phyloP scores from a whole-genome alignment of 768 basidiomycete species.

The Amanita phalloides region DNA sequence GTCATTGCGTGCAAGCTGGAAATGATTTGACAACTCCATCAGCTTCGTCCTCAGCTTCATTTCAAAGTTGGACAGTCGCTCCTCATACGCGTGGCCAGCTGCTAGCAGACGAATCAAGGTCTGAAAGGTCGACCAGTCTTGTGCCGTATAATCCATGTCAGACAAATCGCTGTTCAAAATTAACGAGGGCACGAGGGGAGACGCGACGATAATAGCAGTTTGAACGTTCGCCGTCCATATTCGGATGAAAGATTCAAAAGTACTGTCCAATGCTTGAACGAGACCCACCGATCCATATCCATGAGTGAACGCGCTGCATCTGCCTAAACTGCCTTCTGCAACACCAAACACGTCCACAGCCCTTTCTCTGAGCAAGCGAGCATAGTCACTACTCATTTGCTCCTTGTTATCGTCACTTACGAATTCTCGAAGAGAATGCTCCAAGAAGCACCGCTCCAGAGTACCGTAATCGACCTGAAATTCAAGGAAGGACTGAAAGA shows the following conservation, averaged over 20 bases:
- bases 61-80: slow-evolving; percentile 63
- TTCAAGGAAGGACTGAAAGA: slow-evolving; percentile 93
- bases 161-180: slow-evolving; percentile 52
- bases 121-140: slow-evolving; percentile 88
- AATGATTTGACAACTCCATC: slow-evolving; percentile 43
- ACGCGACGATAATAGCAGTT: slow-evolving; percentile 20
- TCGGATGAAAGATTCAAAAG: slow-evolving; percentile 63
- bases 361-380: slow-evolving; percentile 64
- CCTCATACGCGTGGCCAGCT: slow-evolving; percentile 63
- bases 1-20: slow-evolving; percentile 47
- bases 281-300: slow-evolving; percentile 77
- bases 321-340: slow-evolving; percentile 69
- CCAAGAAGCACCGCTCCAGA: slow-evolving; percentile 65
- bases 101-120: slow-evolving; percentile 72
- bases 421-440: slow-evolving; percentile 41
- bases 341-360: slow-evolving; percentile 64
- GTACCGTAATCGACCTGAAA: slow-evolving; percentile 77
- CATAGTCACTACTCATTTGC: slow-evolving; percentile 32
- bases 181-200: slow-evolving; percentile 16
- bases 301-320: slow-evolving; percentile 77
- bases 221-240: slow-evolving; percentile 45
- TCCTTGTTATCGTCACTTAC: slow-evolving; percentile 32
- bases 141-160: slow-evolving; percentile 76
- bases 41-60: slow-evolving; percentile 50
- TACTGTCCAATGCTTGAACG: slow-evolving; percentile 61